phyloP scores from a whole-genome alignment of 2,329 filamentous ascomycete genomes.

The Sclerotiophoma versabilis region DNA sequence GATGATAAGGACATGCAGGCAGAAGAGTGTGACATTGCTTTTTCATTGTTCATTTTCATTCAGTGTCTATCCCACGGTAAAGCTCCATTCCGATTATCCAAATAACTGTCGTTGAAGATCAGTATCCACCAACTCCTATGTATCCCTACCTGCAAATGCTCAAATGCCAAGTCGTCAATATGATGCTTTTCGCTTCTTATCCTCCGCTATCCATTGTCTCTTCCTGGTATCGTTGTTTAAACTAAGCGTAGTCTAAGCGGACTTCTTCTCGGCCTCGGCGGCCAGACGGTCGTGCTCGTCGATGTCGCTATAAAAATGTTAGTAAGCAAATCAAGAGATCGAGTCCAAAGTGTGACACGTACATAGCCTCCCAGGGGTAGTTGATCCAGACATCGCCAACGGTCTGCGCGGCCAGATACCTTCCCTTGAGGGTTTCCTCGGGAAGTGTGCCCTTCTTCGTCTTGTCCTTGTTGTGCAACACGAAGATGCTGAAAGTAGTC shows the following conservation, averaged over 20 bases:
- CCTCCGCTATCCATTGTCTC: background rate
- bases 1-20: no score
- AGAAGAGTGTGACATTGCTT: no score
- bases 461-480: slow-evolving; percentile 99
- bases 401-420: slow-evolving; percentile 86
- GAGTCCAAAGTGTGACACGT: slow-evolving; percentile 31
- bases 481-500: slow-evolving; percentile 93
- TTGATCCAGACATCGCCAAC: slow-evolving; percentile 97
- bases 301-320: slow-evolving; percentile 67
- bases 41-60: background rate
- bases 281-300: slow-evolving; percentile 85
- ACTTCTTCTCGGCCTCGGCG: slow-evolving; percentile 48
- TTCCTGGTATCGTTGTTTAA: background rate
- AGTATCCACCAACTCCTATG: slow-evolving; percentile 20
- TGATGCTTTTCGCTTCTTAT: slow-evolving; percentile 6
- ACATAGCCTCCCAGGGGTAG: slow-evolving; percentile 96
- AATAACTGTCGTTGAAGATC: slow-evolving; percentile 17
- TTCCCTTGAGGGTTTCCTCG: slow-evolving; percentile 74
- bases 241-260: background rate
- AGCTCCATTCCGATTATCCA: slow-evolving; percentile 1
- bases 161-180: slow-evolving; percentile 19
- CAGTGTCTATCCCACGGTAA: slow-evolving; percentile 1
- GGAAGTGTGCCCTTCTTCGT: slow-evolving; percentile 88
- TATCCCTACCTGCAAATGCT: slow-evolving; percentile 21
- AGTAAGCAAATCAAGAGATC: slow-evolving; percentile 23